Percentiles rank a stretch among this genome's conserved stretches.
Conservation (phyloP, 2,329 filamentous ascomycete genomes). For the Pseudogymnoascus sp. region DNA sequence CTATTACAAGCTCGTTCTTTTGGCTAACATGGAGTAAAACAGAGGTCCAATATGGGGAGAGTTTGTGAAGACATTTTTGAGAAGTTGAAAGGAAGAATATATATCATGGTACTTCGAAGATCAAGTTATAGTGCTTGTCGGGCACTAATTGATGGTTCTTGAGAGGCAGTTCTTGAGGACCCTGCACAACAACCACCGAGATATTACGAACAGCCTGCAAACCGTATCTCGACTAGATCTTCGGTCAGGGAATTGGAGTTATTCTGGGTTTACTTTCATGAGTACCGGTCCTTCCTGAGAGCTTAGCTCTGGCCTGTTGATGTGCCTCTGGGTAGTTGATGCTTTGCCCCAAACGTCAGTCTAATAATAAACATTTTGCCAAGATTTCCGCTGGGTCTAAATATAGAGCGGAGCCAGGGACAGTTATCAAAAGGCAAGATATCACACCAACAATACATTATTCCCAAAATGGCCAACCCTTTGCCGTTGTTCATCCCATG, state of each 20-base stretch:
- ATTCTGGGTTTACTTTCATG: not conserved
- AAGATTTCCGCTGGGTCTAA: not conserved
- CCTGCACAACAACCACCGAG: not conserved
- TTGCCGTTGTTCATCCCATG: not conserved
- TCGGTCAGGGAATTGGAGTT: not conserved
- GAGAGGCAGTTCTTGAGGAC: not conserved
- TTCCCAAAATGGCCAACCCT: not conserved
- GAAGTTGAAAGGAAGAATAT: slow-evolving; percentile 1
- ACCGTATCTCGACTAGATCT: not conserved
- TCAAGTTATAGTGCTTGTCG: not conserved
- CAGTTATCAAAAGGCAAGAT: not conserved
- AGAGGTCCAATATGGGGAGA: slow-evolving; percentile 21
- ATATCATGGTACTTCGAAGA: not conserved
- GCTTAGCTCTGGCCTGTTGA: not conserved
- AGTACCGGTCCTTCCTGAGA: not conserved
- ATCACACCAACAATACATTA: not conserved
- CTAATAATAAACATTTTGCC: not conserved
- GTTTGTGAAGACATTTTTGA: slow-evolving; percentile 23
- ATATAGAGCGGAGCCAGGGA: not conserved
- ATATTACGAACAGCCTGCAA: not conserved
- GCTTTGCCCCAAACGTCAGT: not conserved
- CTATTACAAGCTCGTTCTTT: not conserved
- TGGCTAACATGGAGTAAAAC: not conserved
- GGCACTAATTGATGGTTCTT: not conserved
- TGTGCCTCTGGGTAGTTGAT: not conserved